Conservation (phyloP, 2,329 filamentous ascomycete genomes). For the Trichoderma brevicompactum region DNA sequence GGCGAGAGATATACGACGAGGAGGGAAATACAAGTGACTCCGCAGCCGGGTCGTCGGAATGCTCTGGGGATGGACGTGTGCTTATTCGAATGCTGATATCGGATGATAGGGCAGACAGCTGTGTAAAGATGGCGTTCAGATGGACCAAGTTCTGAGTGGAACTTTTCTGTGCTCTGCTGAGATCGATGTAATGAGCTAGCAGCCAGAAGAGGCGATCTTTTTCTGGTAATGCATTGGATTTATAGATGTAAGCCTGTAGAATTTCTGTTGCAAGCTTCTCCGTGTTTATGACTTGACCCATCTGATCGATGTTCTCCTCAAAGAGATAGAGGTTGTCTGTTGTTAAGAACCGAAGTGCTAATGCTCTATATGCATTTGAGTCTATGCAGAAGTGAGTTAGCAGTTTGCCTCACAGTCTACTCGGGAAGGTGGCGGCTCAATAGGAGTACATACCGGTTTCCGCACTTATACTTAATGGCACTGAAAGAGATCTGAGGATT, state of each 20-base stretch:
- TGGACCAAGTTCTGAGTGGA: slow-evolving; percentile 47
- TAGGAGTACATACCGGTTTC: slow-evolving; percentile 32
- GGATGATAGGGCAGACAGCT: slow-evolving; percentile 55
- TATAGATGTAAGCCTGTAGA: slow-evolving; percentile 33
- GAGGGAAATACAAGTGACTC: slow-evolving; percentile 40
- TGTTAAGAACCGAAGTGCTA: slow-evolving; percentile 48
- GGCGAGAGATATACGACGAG: slow-evolving; percentile 63
- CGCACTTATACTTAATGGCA: slow-evolving; percentile 36
- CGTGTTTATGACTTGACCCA: slow-evolving; percentile 47
- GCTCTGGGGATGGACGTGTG: slow-evolving; percentile 29
- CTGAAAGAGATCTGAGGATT: slow-evolving; percentile 38
- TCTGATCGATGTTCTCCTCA: slow-evolving; percentile 44
- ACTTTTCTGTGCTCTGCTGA: slow-evolving; percentile 50
- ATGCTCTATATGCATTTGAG: slow-evolving; percentile 40
- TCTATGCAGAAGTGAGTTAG: slow-evolving; percentile 15
- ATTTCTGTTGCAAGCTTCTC: slow-evolving; percentile 47
- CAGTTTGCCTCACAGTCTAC: background rate
- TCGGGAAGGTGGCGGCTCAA: background rate
- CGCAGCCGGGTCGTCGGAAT: slow-evolving; percentile 30
- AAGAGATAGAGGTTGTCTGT: slow-evolving; percentile 46
- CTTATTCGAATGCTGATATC: slow-evolving; percentile 55
- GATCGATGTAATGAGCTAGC: slow-evolving; percentile 67
- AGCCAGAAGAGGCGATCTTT: slow-evolving; percentile 62
- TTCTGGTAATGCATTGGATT: slow-evolving; percentile 32
- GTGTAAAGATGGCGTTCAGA: slow-evolving; percentile 58